These are phyloP conservation scores for Cylindrotheca fusiformis DNA, from an alignment of 108 stramenopile genomes.

Conservation along the genomic window DNA sequence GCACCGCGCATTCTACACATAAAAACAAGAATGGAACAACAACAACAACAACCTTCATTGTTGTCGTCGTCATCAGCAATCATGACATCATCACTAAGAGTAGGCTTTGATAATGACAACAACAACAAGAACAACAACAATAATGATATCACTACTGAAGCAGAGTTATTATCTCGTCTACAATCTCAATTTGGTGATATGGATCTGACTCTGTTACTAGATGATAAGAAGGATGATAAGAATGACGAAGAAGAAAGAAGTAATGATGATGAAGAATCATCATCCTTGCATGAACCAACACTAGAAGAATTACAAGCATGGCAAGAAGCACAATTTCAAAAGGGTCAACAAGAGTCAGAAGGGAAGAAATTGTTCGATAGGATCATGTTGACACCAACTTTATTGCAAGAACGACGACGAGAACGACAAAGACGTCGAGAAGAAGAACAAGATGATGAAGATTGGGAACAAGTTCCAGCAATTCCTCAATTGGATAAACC, in stretches of 20 bases:
- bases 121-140: no score
- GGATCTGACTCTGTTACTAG: conserved; percentile 35
- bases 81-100: no score
- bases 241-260: conserved; percentile 10
- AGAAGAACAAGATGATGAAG: conserved; percentile 22
- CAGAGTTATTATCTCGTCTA: conserved; percentile 45
- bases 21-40: no score
- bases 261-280: conserved; percentile 8
- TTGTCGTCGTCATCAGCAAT: no score
- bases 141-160: conserved; percentile 9
- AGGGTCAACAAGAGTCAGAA: conserved; percentile 26
- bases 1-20: no score
- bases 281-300: conserved; percentile 45
- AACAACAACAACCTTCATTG: no score
- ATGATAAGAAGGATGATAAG: conserved; percentile 8
- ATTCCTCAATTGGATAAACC: conserved; percentile 37
- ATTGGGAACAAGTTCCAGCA: conserved; percentile 37
- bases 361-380: no score
- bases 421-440: conserved; percentile 6
- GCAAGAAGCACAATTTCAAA: conserved; percentile 63
- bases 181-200: conserved; percentile 64
- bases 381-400: not conserved
- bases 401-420: conserved; percentile 12
- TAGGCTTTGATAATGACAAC: no score
- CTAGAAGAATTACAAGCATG: conserved; percentile 59